Evolutionary conservation across 306 rosid species (phyloP).

Genomic region (Casuarina glauca): DNA sequence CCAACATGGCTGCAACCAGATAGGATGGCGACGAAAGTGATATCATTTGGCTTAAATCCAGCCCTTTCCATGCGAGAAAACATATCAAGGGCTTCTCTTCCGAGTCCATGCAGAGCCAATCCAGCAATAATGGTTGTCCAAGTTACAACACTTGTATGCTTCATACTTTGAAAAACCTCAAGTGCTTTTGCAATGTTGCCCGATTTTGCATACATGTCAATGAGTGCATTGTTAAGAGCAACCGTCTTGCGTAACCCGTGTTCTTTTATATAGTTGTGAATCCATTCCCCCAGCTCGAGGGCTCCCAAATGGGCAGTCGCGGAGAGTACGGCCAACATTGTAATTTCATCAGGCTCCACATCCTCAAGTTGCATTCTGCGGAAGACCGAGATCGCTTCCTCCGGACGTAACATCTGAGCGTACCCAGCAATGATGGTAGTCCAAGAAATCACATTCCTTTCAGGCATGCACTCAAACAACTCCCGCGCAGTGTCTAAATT

Average conservation of each 20-base stretch:
- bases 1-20: slow-evolving; percentile 78
- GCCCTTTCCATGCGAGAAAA: slow-evolving; percentile 59
- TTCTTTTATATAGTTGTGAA: slow-evolving; percentile 53
- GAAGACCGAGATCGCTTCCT: slow-evolving; percentile 54
- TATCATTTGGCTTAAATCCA: slow-evolving; percentile 50
- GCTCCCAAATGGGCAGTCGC: slow-evolving; percentile 78
- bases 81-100: slow-evolving; percentile 48
- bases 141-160: slow-evolving; percentile 49
- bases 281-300: slow-evolving; percentile 61
- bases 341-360: slow-evolving; percentile 62
- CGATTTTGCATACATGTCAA: slow-evolving; percentile 76
- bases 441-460: slow-evolving; percentile 59
- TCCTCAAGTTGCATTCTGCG: slow-evolving; percentile 53
- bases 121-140: slow-evolving; percentile 76
- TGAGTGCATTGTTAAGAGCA: slow-evolving; percentile 56
- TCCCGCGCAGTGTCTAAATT: slow-evolving; percentile 46
- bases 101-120: slow-evolving; percentile 74
- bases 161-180: slow-evolving; percentile 38
- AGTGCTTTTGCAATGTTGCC: slow-evolving; percentile 49
- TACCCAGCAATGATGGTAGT: slow-evolving; percentile 57
- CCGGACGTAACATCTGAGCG: slow-evolving; percentile 40
- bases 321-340: slow-evolving; percentile 60
- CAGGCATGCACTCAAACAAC: slow-evolving; percentile 60
- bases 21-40: slow-evolving; percentile 66
- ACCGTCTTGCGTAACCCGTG: slow-evolving; percentile 38